Percentiles rank a stretch among this genome's conserved stretches.
Evolutionary conservation across 129 eudicot species (phyloP).

Genomic region (Calendula officinalis): DNA sequence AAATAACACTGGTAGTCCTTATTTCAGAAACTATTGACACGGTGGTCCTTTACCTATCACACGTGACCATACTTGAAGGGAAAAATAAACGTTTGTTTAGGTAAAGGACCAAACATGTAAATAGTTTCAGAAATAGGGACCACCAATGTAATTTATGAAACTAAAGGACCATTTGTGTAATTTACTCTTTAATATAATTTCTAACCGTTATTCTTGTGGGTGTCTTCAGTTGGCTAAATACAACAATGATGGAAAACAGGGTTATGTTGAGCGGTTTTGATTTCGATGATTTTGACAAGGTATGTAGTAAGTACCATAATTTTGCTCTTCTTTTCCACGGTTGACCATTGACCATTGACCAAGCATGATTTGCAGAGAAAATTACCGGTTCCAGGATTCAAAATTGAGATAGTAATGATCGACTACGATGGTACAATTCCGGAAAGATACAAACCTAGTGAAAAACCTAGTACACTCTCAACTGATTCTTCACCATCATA

Average conservation of each 20-base stretch:
- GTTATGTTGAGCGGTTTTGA: conserved; percentile 47
- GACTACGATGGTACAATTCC: conserved; percentile 71
- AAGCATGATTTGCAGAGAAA: conserved; percentile 54
- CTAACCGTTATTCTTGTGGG: conserved; percentile 7
- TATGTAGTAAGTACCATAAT: conserved; percentile 22
- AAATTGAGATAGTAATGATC: conserved; percentile 82
- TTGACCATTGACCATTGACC: not conserved
- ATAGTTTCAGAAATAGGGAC: too few relatives aligned
- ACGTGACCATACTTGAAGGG: too few relatives aligned
- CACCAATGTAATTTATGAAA: too few relatives aligned
- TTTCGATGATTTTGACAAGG: conserved; percentile 88
- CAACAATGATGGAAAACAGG: conserved; percentile 78
- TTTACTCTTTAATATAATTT: not conserved
- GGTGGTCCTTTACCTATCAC: too few relatives aligned
- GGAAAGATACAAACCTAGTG: conserved; percentile 32
- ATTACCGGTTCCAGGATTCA: conserved; percentile 83
- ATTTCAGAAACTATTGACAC: too few relatives aligned
- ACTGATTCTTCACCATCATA: conserved; percentile 34
- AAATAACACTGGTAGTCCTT: too few relatives aligned
- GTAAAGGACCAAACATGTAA: too few relatives aligned
- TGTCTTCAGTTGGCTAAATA: conserved; percentile 79
- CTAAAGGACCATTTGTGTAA: too few relatives aligned
- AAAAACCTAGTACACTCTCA: conserved; percentile 35
- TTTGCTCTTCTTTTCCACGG: not conserved
- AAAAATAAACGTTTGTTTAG: too few relatives aligned